These are phyloP conservation scores for Myrica gale DNA, from an alignment of 306 rosid species.

Conservation along the genomic window DNA sequence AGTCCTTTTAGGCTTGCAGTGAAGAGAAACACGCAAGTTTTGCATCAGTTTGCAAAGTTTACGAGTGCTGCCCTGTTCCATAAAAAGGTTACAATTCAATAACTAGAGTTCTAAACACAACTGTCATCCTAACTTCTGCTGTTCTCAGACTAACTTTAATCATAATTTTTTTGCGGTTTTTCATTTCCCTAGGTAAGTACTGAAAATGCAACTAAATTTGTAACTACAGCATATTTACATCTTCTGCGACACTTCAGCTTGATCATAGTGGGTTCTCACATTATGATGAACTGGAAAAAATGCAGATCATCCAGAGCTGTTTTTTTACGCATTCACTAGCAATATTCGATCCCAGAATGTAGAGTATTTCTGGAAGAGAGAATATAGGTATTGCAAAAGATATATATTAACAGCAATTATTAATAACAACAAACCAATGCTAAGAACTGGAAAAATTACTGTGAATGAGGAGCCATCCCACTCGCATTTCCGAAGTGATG, in stretches of 20 bases:
- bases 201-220: neutral
- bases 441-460: slow-evolving; percentile 59
- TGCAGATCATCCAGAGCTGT: neutral
- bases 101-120: neutral
- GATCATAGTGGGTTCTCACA: neutral
- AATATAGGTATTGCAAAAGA: neutral
- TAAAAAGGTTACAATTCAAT: neutral
- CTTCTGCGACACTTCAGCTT: neutral
- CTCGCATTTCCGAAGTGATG: slow-evolving; percentile 95
- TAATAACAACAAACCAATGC: slow-evolving; percentile 12
- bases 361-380: neutral
- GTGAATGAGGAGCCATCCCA: slow-evolving; percentile 99
- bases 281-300: neutral
- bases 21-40: neutral
- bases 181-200: neutral
- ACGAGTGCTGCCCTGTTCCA: neutral
- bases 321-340: neutral
- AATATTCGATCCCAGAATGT: neutral
- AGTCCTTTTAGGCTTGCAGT: neutral
- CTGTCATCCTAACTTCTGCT: neutral
- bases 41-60: neutral
- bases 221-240: neutral
- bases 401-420: slow-evolving; percentile 5
- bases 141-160: neutral
- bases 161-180: neutral